Base-by-base conservation (phyloP, 371 early-diverging fungal species). In the Actinomucor elegans region DNA sequence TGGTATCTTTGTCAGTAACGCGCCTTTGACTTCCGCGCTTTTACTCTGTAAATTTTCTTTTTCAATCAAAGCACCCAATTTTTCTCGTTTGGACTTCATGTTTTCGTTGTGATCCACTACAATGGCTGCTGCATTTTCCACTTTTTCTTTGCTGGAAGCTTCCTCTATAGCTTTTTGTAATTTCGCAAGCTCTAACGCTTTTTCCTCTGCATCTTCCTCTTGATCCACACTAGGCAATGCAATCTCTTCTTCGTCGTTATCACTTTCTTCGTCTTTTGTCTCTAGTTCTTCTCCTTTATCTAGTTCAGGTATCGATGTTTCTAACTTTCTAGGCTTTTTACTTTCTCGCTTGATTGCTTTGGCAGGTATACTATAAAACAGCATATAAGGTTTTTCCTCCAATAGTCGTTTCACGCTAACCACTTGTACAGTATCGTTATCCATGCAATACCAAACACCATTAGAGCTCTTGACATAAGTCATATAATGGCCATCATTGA, bases 401-500 rank as follows among this genome's bases (percentile, higher is more conserved):
- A 92, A 66, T 0, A 95, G 88, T 9, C 87, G 82, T 27, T 79
- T 74, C n/a, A 81, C 62, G 49, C 89, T 86, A 28, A 90, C 91
- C 61, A 84, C 81, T 21, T 75, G 73, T 1, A 88, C 93, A 45
- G 55, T 64, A 28, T 83, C 80, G 61, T 93, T 93, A 57, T 95
- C 85, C 84, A 92, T 88, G 28, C 82, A 82, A 55, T 91, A 89
- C 92, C 91, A 92, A 9, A 81, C 65, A n/a, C 92, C 92, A 48
- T 87, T 85, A 1, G 92, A 74, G 7, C 85, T 79, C 62, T 88
- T 89, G 23, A 92, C 88, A 67, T 79, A 95, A 26, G 88, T 79
- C 54, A 81, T 87, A 71, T 91, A 94, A 63, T 90, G 93, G 11
- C 96, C 94, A 26, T 89, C 87, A 41, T 85, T 79, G 32, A 79